A percentile compares a stretch with the other conserved stretches of the same genome.
Conservation (phyloP, 805 yeast genomes). For the Saturnispora sekii region DNA sequence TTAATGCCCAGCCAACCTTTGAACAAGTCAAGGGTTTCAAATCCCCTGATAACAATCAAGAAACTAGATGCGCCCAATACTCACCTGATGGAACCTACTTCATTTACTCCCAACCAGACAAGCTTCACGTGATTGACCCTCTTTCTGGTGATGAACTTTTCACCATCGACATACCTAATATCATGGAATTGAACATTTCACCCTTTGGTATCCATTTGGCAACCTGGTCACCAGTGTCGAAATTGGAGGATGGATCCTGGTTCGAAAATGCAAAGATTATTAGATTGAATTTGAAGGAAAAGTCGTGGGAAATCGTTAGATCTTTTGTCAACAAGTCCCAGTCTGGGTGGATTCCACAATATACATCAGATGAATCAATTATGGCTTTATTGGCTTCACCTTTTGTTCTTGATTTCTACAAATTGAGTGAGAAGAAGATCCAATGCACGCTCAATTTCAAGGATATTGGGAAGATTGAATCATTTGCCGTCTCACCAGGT, state of each 20-base stretch:
- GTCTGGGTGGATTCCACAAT: conserved; percentile 89
- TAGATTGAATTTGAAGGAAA: conserved; percentile 32
- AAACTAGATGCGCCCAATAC: conserved; percentile 56
- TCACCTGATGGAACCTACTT: conserved; percentile 59
- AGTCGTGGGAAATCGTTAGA: conserved; percentile 21
- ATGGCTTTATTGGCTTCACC: conserved; percentile 45
- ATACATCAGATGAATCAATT: conserved; percentile 67
- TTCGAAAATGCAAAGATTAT: conserved; percentile 76
- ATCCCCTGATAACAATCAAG: conserved; percentile 23
- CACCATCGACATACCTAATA: conserved; percentile 50
- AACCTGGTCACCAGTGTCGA: conserved; percentile 84
- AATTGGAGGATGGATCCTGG: conserved; percentile 54
- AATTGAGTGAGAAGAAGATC: conserved; percentile 38
- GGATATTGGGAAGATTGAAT: conserved; percentile 36
- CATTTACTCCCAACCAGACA: conserved; percentile 61
- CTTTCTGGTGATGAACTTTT: conserved; percentile 36
- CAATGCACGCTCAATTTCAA: conserved; percentile 49
- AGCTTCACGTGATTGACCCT: conserved; percentile 52
- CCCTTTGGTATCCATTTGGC: conserved; percentile 75
- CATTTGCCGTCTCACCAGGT: conserved; percentile 74
- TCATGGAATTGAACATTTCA: conserved; percentile 78
- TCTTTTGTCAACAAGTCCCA: conserved; percentile 73
- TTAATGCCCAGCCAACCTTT: conserved; percentile 38
- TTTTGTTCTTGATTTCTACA: conserved; percentile 62
- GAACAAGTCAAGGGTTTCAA: conserved; percentile 22